A percentile compares a stretch with the other conserved stretches of the same genome.
Conservation (phyloP, 148 eudicot genomes). For the Rhododendron kiyosumense region DNA sequence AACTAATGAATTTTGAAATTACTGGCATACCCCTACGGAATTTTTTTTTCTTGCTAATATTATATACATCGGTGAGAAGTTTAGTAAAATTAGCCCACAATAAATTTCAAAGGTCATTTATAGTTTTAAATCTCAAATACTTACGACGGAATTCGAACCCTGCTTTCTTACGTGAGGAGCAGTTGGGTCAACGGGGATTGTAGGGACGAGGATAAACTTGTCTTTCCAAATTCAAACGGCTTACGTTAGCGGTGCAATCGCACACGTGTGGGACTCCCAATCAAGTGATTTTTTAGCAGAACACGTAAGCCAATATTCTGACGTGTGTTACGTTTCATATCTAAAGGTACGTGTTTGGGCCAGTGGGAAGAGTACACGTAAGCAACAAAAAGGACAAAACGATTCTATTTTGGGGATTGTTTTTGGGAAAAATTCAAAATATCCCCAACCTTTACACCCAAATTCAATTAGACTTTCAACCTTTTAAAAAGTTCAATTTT, state of each 20-base stretch:
- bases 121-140: too few species aligned
- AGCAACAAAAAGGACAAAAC: not conserved
- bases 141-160: too few species aligned
- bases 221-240: not conserved
- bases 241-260: not conserved
- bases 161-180: too few species aligned
- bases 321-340: not conserved
- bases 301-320: not conserved
- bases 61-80: too few species aligned
- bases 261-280: not conserved
- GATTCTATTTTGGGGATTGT: too few species aligned
- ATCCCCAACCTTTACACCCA: too few species aligned
- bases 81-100: too few species aligned
- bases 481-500: too few species aligned
- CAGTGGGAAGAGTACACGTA: not conserved
- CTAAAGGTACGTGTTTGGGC: not conserved
- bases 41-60: too few species aligned
- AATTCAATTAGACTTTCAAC: too few species aligned
- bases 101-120: too few species aligned
- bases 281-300: not conserved
- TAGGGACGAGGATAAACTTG: not conserved
- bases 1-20: not conserved
- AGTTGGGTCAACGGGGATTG: not conserved
- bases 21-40: not conserved
- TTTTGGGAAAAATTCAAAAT: too few species aligned